Evolutionary conservation across 495 filamentous ascomycete species (phyloP).

Genomic region (Baudoinia panamericana): DNA sequence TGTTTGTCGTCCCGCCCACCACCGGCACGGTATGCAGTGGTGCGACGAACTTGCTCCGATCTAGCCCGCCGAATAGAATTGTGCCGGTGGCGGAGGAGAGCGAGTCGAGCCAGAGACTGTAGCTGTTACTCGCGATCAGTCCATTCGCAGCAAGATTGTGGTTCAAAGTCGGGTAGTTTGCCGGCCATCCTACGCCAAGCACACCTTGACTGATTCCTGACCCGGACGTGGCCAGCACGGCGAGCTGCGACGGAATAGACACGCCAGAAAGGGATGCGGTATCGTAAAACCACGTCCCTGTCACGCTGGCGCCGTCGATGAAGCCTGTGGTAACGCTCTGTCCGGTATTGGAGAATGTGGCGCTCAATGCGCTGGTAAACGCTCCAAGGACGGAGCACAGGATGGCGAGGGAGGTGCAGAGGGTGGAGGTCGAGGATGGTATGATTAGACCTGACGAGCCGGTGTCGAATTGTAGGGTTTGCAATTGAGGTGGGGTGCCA

Average conservation of each 20-base stretch:
- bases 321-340: constrained; percentile 46
- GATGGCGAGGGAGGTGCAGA: constrained; percentile 2
- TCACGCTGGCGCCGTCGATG: constrained; percentile 67
- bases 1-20: neutral
- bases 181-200: constrained; percentile 71
- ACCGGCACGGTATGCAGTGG: constrained; percentile 5
- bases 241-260: constrained; percentile 6
- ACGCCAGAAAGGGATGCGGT: constrained; percentile 50
- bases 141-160: constrained; percentile 15
- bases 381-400: constrained; percentile 5
- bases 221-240: constrained; percentile 4
- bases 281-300: constrained; percentile 74
- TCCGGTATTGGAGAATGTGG: constrained; percentile 4
- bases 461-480: constrained; percentile 37
- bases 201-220: constrained; percentile 48
- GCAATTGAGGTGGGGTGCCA: constrained; percentile 33
- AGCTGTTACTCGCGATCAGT: constrained; percentile 10
- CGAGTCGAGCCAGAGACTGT: constrained; percentile 17
- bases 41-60: constrained; percentile 7
- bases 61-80: constrained; percentile 14
- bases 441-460: constrained; percentile 76
- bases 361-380: constrained; percentile 2
- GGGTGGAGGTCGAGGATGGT: constrained; percentile 2
- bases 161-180: constrained; percentile 35
- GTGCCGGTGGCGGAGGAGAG: constrained; percentile 4